Evolutionary conservation across 192 early-diverging fungal genomes (phyloP).

Genomic region (Coemansia aciculifera): DNA sequence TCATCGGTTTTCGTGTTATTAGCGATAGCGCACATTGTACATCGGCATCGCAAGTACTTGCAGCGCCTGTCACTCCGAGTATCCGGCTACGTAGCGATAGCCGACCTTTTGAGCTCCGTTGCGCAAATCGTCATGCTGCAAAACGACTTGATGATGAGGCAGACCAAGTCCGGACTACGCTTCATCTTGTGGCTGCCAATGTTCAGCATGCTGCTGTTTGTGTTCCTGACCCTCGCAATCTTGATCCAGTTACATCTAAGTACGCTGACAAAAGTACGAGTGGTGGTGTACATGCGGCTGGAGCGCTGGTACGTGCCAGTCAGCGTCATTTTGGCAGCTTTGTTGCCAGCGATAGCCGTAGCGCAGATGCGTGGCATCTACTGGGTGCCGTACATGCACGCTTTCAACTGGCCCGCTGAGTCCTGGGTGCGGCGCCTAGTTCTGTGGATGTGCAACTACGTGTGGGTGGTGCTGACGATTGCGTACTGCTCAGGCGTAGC

Average conservation of each 20-base stretch:
- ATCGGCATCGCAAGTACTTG: conserved; percentile 26
- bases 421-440: conserved; percentile 13
- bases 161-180: conserved; percentile 14
- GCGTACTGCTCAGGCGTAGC: conserved; percentile 31
- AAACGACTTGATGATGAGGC: conserved; percentile 39
- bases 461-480: conserved; percentile 35
- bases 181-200: conserved; percentile 40
- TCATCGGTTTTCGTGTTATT: conserved; percentile 20
- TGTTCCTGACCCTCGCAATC: conserved; percentile 40
- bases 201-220: conserved; percentile 28
- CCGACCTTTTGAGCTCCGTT: conserved; percentile 18
- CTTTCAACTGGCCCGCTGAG: conserved; percentile 38
- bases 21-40: conserved; percentile 12
- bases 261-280: conserved; percentile 37
- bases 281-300: conserved; percentile 36
- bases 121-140: conserved; percentile 29
- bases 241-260: conserved; percentile 46
- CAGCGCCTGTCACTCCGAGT: conserved; percentile 38
- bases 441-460: conserved; percentile 48
- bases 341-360: conserved; percentile 35
- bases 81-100: conserved; percentile 31
- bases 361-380: conserved; percentile 26
- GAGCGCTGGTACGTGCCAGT: conserved; percentile 29
- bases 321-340: conserved; percentile 17
- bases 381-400: conserved; percentile 40